Base-by-base conservation (phyloP, 2,329 filamentous ascomycete genomes). In the Coniochaeta sp. region DNA sequence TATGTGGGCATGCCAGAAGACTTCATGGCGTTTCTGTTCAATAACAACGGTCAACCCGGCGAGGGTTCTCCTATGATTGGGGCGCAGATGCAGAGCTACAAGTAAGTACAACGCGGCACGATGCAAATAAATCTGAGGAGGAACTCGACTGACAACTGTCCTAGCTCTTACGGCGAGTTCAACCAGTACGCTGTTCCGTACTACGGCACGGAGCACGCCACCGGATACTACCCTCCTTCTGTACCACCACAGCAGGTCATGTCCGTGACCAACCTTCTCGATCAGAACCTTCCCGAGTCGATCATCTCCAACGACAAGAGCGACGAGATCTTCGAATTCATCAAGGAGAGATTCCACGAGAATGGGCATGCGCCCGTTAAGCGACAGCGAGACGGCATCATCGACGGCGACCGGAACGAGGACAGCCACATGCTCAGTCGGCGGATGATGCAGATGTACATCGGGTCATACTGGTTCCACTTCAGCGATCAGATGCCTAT, bases 401-500 rank as follows among this genome's bases (percentile, higher is more conserved):
- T 96, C 60, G 87, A 91, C 30, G 93, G 93, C 16, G 87, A 96
- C 68, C 84, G 89, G 58, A 84, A 87, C 57, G 77, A 84, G 34
- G 81, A 84, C 58, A 75, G 77, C 26, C 85, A 88, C 62, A 82
- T 88, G 78, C 77, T 98, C 63, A 96, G 93, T 72, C 81, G 93
- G 67, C 86, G 89, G 68, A 97, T 96, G 91, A 96, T 98, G 89
- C 91, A 97, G 74, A 89, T 88, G 3, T 98, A 97, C 69, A 92
- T 96, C 65, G 84, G 87, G 12, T 96, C 92, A 1, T 99, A 96
- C 73, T 99, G 95, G 95, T 82, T 89, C 58, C 89, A 97, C 72
- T 96, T 97, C 69, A 96, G 95, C 72, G 89, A 93, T 59, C 95
- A 98, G 72, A 81, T 98, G 64, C 95, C 95, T 1, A 96, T 99